Base-by-base conservation (phyloP, 331 rosid genomes). In the Rhamnella rubrinervis region DNA sequence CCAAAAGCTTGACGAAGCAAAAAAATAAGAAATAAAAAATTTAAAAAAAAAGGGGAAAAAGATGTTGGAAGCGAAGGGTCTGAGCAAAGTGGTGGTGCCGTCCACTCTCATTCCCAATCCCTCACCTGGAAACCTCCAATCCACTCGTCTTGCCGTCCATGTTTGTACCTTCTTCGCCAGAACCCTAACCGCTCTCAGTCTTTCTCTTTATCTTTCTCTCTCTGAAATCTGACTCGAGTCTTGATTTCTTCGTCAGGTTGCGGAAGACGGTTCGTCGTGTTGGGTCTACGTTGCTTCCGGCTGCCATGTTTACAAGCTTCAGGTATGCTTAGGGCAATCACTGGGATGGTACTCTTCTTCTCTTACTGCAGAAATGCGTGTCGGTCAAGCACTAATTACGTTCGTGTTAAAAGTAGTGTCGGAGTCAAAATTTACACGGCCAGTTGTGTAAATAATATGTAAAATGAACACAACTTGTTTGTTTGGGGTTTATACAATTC, bases 121-220 rank as follows among this genome's bases (percentile, higher is more conserved):
- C 6, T 90, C 98, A 70, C 98, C 97, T 5, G 98, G 90, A 67
- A 85, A 84, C 70, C 68, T 88, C 60, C 98, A 93, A 61, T 77
- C 93, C 52, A 90, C 93, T 79, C 97, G 97, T 57, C 93, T 93
- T 53, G 88, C 98, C 55, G 92, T 90, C 62, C 86, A 85, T 83
- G 97, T 89, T 41, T 23, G 31, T 19, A n/a, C 19, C 26, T 26
- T 2, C 37, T 19, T 6, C 0, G 14, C 71, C 56, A 26, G 18
- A 73, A 61, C 71, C 71, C 77, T 63, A 62, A 53, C 6, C 17
- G 50, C 19, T 31, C 18, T 25, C 39, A 19, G 38, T 25, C 5
- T 31, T 31, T 31, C 35, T 31, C 5, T 31, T 31, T 31, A 5
- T 31, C 5, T 61, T 41, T 25, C 1, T 23, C 16, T 49, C 28